Conservation (phyloP, 331 rosid genomes). For the Pyracantha coccinea region DNA sequence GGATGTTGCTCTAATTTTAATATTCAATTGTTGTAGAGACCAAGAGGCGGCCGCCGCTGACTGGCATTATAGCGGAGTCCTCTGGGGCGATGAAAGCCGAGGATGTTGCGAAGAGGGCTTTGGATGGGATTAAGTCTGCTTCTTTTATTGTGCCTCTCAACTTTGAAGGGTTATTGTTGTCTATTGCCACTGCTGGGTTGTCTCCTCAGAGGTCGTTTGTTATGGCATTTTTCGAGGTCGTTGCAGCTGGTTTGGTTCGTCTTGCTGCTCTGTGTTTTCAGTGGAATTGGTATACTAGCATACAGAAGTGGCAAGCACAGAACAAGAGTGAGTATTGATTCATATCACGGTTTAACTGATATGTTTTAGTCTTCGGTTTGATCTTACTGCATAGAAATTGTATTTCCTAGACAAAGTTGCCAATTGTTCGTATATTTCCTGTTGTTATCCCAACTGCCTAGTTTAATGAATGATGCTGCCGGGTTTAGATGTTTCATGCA, state of each 20-base stretch:
- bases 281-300: conserved; percentile 72
- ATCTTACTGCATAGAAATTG: neutral
- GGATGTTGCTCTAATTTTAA: neutral
- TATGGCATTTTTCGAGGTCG: conserved; percentile 82
- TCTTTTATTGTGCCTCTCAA: conserved; percentile 67
- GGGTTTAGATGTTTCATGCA: neutral
- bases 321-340: conserved; percentile 34
- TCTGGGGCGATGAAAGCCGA: conserved; percentile 79
- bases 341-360: neutral
- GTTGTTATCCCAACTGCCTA: neutral
- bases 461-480: neutral
- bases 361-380: neutral
- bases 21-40: conserved; percentile 33
- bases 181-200: conserved; percentile 76
- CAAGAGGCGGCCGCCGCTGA: conserved; percentile 61
- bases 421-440: neutral
- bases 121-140: conserved; percentile 73
- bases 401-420: neutral
- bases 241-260: conserved; percentile 54
- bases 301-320: conserved; percentile 57
- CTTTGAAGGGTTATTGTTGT: conserved; percentile 56
- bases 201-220: conserved; percentile 82
- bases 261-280: conserved; percentile 61
- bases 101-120: conserved; percentile 71
- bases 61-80: conserved; percentile 56